A percentile compares a stretch with the other conserved stretches of the same genome.
These are phyloP conservation scores for Westerdykella sp. DNA, from an alignment of 2,329 filamentous ascomycete genomes.

Conservation along the genomic window DNA sequence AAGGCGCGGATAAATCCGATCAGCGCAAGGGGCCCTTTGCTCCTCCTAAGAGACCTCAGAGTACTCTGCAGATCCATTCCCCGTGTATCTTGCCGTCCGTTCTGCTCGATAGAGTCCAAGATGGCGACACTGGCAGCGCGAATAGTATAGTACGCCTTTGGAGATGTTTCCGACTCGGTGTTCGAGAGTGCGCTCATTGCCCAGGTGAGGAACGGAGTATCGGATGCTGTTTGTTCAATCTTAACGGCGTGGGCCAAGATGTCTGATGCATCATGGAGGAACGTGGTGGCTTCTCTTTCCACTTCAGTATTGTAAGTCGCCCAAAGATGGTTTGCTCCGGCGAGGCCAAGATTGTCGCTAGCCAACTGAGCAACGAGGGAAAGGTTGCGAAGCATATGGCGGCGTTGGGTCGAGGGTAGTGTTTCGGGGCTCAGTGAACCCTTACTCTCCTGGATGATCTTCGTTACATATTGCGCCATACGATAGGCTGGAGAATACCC, in stretches of 20 bases:
- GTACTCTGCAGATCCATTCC: conserved; percentile 32
- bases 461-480: conserved; percentile 64
- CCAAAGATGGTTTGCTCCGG: conserved; percentile 51
- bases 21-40: conserved; percentile 38
- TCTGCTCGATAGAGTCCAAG: conserved; percentile 37
- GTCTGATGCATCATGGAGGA: conserved; percentile 47
- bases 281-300: conserved; percentile 48
- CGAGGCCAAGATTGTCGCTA: conserved; percentile 55
- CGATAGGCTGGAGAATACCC: conserved; percentile 68
- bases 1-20: conserved; percentile 46
- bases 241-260: conserved; percentile 35
- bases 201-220: conserved; percentile 21
- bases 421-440: conserved; percentile 11
- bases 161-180: conserved; percentile 15
- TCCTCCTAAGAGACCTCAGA: conserved; percentile 27
- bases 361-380: conserved; percentile 52
- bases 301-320: conserved; percentile 42
- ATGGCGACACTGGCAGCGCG: conserved; percentile 36
- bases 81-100: conserved; percentile 36
- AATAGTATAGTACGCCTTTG: conserved; percentile 39
- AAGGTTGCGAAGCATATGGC: conserved; percentile 44
- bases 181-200: conserved; percentile 19
- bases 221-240: conserved; percentile 8
- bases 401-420: conserved; percentile 16
- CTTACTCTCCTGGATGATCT: conserved; percentile 47